Conservation (phyloP, 176 grass and related monocot genomes). For the Avena eriantha region DNA sequence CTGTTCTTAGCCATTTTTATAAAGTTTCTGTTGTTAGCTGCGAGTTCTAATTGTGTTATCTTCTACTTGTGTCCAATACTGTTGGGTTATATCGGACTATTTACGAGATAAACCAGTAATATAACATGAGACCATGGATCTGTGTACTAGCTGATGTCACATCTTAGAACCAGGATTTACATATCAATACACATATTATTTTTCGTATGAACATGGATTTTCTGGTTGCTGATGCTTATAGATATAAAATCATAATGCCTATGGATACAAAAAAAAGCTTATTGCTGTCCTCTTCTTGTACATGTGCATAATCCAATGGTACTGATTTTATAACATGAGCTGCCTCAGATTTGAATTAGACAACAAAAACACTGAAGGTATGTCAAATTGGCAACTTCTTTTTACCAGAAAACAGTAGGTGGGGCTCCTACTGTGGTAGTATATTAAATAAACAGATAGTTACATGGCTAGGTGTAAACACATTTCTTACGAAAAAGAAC, state of each 20-base stretch:
- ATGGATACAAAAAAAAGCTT: not conserved
- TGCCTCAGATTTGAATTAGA: not conserved
- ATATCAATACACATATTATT: not conserved
- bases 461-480: no score
- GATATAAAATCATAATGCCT: not conserved
- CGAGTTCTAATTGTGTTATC: not conserved
- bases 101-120: not conserved
- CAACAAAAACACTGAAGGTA: not conserved
- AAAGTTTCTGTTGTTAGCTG: not conserved
- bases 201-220: slow-evolving; percentile 2
- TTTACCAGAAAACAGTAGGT: no score
- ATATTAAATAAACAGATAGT: no score
- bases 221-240: not conserved
- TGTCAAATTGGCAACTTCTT: not conserved
- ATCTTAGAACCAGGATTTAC: not conserved
- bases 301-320: not conserved
- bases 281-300: not conserved
- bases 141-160: not conserved
- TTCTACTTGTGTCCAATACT: not conserved
- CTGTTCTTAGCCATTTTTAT: not conserved
- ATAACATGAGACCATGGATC: not conserved
- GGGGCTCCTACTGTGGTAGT: no score
- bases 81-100: not conserved
- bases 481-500: no score
- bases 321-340: not conserved